Base-by-base conservation (phyloP, 805 yeast genomes). In the Ogataea chonburiensis region DNA sequence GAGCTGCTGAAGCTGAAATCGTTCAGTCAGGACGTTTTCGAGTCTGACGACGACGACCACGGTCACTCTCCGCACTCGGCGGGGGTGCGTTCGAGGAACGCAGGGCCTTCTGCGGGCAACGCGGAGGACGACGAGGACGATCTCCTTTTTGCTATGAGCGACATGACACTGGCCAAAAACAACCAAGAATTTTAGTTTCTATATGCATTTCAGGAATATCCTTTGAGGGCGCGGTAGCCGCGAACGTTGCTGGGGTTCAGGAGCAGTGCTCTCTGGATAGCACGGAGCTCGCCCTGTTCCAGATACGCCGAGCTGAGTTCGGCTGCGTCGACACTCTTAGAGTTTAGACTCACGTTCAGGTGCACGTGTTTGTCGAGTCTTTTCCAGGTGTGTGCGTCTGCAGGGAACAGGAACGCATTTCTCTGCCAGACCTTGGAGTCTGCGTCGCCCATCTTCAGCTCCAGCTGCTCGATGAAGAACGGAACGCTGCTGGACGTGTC, bases 391-490 rank as follows among this genome's bases (percentile, higher is more conserved):
- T 64, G 62, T 39, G 68, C 67, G 47, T 81, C 84, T 24, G 73
- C 70, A 1, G 97, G 97, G 64, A 85, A 82, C 50, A 84, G 63
- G 43, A 82, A 64, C 0, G 91, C 87, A 8, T 78, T 71, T 49
- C 81, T 73, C 54, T 82, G 85, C 84, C 91, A 82, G 2, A 67
- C 53, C 17, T 56, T 42, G 15, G 46, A 45, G 1, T 49, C 23
- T 10, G 37, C 15, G 3, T 52, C 46, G 6, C 50, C 55, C 16
- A 81, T 46, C 21, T 70, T 65, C 30, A 56, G 55, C 39, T 71
- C 66, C 30, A 86, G 67, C 47, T 75, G 71, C 1, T 69, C 63
- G 14, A 84, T 54, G 31, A 87, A 55, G 44, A 63, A 71, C 5
- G 91, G 89, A 13, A 83, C 75, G 25, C 71, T 66, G 35, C 68